Percentiles rank a stretch among this genome's conserved stretches.
These are phyloP conservation scores for Geotrichum aggregatum DNA, from an alignment of 1,139 yeast species.

Conservation along the genomic window DNA sequence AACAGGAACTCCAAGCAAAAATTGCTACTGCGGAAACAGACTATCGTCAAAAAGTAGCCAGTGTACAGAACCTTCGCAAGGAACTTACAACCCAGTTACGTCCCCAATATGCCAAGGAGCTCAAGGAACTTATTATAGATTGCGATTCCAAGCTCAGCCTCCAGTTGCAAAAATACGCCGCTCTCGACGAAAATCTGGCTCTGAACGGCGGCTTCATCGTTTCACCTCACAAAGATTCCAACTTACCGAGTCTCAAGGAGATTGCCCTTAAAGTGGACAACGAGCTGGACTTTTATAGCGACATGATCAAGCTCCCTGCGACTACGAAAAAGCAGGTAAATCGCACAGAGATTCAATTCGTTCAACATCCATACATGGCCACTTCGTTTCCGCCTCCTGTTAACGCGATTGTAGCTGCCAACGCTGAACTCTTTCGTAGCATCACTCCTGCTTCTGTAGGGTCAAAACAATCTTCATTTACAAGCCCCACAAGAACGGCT, in stretches of 20 bases:
- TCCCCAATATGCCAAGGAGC: constrained; percentile 68
- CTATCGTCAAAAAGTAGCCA: constrained; percentile 69
- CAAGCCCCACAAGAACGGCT: neutral
- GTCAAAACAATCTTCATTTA: too few species aligned
- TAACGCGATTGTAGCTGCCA: neutral
- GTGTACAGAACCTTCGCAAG: constrained; percentile 68
- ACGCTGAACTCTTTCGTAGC: constrained; percentile 1
- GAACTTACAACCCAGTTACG: constrained; percentile 69
- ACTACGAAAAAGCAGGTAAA: constrained; percentile 34
- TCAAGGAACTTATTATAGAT: constrained; percentile 76
- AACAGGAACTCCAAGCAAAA: constrained; percentile 78
- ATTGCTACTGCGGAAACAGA: constrained; percentile 83
- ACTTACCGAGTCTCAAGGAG: constrained; percentile 64
- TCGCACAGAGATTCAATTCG: constrained; percentile 55
- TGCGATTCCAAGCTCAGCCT: constrained; percentile 84
- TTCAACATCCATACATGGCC: constrained; percentile 65
- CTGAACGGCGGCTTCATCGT: constrained; percentile 82
- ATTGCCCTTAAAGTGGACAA: constrained; percentile 75
- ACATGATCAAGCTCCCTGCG: constrained; percentile 43
- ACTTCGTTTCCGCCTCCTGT: neutral
- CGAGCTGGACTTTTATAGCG: constrained; percentile 74
- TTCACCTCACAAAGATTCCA: constrained; percentile 56
- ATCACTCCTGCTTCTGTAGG: constrained; percentile 3
- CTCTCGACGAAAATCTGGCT: constrained; percentile 76
- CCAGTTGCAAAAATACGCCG: constrained; percentile 83